Base-by-base conservation (phyloP, 495 filamentous ascomycete species). In the Tuber borchii region DNA sequence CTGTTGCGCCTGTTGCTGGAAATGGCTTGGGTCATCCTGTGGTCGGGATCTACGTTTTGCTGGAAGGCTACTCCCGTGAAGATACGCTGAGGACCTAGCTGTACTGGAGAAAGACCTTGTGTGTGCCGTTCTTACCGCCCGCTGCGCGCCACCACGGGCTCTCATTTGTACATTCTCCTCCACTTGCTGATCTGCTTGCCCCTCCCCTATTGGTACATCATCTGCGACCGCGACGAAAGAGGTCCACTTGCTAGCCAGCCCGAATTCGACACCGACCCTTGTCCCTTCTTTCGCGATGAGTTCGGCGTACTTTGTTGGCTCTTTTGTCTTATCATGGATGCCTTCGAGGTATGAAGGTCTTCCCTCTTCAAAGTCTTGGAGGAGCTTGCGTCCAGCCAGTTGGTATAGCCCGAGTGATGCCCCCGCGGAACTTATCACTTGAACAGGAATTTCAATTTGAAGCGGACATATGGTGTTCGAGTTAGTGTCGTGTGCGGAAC, bases 221-320 rank as follows among this genome's bases (percentile, higher is more conserved):
- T 65, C 81, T 77, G 90, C 86, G 17, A 92, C 85, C 10, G 91
- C 91, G 4, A 93, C 89, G 74, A 93, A 93, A 0, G 88, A 90
- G 77, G 89, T 91, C 87, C 88, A 91, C 80, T 90, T 91, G 0
- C 90, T 88, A 7, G 87, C 88, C 20, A 93, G 87, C 72, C 91
- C 90, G 78, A 88, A 93, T 43, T 86, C 84, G 45, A 89, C 86
- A 0, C 91, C 91, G 0, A 93, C 84, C 0, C 87, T 82, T 6
- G 91, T 87, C 7, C 87, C 90, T 82, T 93, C 91, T 31, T 86
- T 85, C 78, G 89, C 85, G 1, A 88, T 88, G 75, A 91, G 85
- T 61, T 89, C 86, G 9, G 86, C 78, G 80, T 88, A 88, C 61
- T 83, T 85, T 42, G 85, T 84, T 37, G 87, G 86, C 39, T 88